Base-by-base conservation (phyloP, 2,329 filamentous ascomycete species). In the Lachnellula cervina region DNA sequence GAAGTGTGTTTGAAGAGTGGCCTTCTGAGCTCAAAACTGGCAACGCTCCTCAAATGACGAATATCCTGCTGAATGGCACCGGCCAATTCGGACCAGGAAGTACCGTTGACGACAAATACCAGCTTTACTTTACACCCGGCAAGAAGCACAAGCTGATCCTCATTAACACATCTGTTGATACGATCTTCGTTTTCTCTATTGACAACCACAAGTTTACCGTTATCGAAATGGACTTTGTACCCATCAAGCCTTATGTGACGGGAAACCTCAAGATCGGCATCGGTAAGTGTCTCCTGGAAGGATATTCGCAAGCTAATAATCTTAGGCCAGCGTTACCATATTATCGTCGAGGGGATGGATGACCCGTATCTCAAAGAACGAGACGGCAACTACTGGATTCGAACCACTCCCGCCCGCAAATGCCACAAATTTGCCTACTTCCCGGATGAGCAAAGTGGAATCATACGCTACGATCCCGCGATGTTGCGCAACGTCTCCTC, bases 341-440 rank as follows among this genome's bases (percentile, higher is more conserved):
- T 68, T 68, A 62, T 79, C 4, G 75, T 82, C 54, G 74, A 72
- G 32, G 80, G 78, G 8, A 67, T 77, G 28, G 42, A 34, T 11
- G 13, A 44, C 17, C 28, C 9, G 1, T 25, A 43, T 9, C 35
- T 7, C 3, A 17, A 45, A 35, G 14, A 21, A 9, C 7, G 23
- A 25, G 32, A 53, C n/a, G 50, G 61, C 17, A 72, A 79, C 6
- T 83, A 80, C 63, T 86, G 81, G 80, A 80, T 87, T 72, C 54
- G 61, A 13, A 58, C 57, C 13, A 54, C 53, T 32, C 48, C 51
- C 25, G 43, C 58, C 23, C 17, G 11, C 2, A 51, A 40, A 0
- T 61, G 59, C 11, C 32, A 11, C n/a, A 38, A 19, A 11, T 44
- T 49, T 37, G 17, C 43, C 6, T 11, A 7, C 9, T 5, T 23